These are phyloP conservation scores for Coelastrella sp. DNA, from an alignment of 139 green algal species.

Conservation along the genomic window DNA sequence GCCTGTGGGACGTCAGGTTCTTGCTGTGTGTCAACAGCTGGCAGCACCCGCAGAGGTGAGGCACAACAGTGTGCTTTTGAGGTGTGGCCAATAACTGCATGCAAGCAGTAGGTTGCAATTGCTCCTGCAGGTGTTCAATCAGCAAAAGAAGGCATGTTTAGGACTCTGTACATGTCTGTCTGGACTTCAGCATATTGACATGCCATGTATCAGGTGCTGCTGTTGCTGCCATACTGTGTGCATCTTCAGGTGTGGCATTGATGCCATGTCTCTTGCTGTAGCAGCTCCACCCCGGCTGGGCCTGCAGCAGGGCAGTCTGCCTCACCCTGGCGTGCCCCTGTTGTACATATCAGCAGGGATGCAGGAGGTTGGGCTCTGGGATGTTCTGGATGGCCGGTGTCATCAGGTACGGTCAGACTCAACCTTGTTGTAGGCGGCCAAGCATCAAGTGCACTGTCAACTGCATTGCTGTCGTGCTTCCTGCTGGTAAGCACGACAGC, in stretches of 20 bases:
- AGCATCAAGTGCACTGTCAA: no score
- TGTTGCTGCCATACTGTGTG: slow-evolving; percentile 44
- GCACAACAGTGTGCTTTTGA: neutral
- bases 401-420: slow-evolving; percentile 49
- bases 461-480: neutral
- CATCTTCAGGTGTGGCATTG: slow-evolving; percentile 51
- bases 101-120: no score
- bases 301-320: slow-evolving; percentile 23
- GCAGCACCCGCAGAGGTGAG: slow-evolving; percentile 57
- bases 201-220: slow-evolving; percentile 59
- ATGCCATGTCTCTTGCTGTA: slow-evolving; percentile 66
- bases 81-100: neutral
- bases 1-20: slow-evolving; percentile 87
- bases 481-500: neutral
- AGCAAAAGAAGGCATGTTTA: no score
- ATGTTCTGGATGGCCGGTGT: slow-evolving; percentile 65
- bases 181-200: slow-evolving; percentile 48
- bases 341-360: slow-evolving; percentile 80
- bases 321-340: slow-evolving; percentile 62
- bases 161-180: no score
- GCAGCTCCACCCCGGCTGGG: slow-evolving; percentile 61
- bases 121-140: no score
- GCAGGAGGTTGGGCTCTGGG: slow-evolving; percentile 86
- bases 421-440: no score
- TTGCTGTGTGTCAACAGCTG: slow-evolving; percentile 62